phyloP scores from a whole-genome alignment of 495 filamentous ascomycete species.

The Cercophora newfieldiana region DNA sequence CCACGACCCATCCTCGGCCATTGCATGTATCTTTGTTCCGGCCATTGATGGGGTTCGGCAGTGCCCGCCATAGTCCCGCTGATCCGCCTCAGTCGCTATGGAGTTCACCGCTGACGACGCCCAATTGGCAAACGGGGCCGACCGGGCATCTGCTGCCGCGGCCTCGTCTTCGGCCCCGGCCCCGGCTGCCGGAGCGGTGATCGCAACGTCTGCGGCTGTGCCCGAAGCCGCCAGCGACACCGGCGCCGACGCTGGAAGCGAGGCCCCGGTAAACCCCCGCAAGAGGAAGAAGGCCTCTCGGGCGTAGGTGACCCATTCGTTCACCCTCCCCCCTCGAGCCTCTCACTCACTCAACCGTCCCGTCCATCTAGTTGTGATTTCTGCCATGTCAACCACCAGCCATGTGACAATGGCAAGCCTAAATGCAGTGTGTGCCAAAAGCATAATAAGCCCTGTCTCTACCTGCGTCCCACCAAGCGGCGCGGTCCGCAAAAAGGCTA shows the following conservation, averaged over 20 bases:
- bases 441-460: constrained; percentile 40
- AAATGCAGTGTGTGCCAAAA: constrained; percentile 38
- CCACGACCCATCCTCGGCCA: not conserved
- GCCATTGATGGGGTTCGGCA: constrained; percentile 14
- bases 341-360: not conserved
- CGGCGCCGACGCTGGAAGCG: constrained; percentile 31
- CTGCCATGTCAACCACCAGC: constrained; percentile 43
- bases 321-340: not conserved
- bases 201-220: not conserved
- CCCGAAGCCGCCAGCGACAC: constrained; percentile 24
- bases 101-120: constrained; percentile 5
- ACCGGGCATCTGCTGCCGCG: not conserved
- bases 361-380: constrained; percentile 35
- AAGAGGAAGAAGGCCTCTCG: constrained; percentile 43
- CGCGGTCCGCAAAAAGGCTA: constrained; percentile 41
- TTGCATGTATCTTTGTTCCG: constrained; percentile 1
- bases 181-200: not conserved
- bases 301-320: constrained; percentile 28
- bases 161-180: not conserved
- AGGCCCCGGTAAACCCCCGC: constrained; percentile 36
- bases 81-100: constrained; percentile 2
- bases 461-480: constrained; percentile 40
- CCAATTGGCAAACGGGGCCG: constrained; percentile 13
- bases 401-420: constrained; percentile 42
- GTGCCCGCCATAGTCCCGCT: not conserved